These are phyloP conservation scores for Globisporangium parvum DNA, from an alignment of 352 stramenopile genomes.

Conservation along the genomic window DNA sequence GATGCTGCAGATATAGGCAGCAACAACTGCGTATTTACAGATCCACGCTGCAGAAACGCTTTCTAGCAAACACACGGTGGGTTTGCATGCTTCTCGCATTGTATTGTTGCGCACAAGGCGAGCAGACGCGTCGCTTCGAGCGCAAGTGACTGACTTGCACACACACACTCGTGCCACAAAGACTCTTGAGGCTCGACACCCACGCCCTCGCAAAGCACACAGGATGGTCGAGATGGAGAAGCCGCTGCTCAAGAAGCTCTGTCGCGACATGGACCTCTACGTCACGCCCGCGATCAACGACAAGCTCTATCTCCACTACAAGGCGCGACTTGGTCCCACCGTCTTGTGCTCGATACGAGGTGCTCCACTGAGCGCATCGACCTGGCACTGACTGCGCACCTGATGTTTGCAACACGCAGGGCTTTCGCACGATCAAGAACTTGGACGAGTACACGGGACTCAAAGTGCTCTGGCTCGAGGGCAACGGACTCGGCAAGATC, in stretches of 20 bases:
- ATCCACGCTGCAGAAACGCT: too few species aligned
- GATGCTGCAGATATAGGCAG: too few species aligned
- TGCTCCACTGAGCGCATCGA: too few species aligned
- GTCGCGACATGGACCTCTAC: conserved; percentile 89
- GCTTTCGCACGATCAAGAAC: conserved; percentile 91
- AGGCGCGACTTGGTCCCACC: conserved; percentile 26
- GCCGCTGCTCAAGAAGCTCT: conserved; percentile 82
- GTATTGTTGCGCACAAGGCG: too few species aligned
- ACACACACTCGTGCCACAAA: too few species aligned
- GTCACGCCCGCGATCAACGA: conserved; percentile 92
- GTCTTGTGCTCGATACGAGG: not conserved
- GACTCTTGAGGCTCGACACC: too few species aligned
- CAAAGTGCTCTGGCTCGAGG: conserved; percentile 93
- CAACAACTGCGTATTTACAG: too few species aligned
- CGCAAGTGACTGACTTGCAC: too few species aligned
- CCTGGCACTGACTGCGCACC: not conserved
- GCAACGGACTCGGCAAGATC: conserved; percentile 89
- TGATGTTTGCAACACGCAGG: conserved; percentile 30
- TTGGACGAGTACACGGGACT: conserved; percentile 93
- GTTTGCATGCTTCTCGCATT: too few species aligned
- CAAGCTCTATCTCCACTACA: conserved; percentile 96
- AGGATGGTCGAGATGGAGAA: conserved; percentile 88
- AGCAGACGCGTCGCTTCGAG: too few species aligned
- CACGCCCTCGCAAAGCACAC: too few species aligned
- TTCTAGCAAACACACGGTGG: too few species aligned